phyloP scores from a whole-genome alignment of 371 early-diverging fungal genomes.

The Apophysomyces ossiformis region DNA sequence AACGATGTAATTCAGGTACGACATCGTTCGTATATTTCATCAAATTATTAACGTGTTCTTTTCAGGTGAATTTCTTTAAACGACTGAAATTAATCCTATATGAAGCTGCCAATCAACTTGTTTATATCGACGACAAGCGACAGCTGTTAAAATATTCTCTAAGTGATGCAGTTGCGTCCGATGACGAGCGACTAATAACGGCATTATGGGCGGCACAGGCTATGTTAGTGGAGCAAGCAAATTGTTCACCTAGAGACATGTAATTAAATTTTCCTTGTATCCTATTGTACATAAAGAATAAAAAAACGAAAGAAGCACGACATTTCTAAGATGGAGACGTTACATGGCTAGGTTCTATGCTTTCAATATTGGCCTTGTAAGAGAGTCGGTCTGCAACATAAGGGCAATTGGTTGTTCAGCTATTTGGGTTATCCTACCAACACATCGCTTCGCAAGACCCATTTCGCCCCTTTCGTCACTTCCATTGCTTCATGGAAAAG shows the following conservation, averaged over 20 bases:
- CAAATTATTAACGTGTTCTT: neutral
- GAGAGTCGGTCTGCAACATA: no score
- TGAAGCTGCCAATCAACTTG: conserved; percentile 52
- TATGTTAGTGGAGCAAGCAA: conserved; percentile 2
- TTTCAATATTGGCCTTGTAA: neutral
- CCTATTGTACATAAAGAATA: neutral
- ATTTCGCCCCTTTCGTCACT: conserved; percentile 70
- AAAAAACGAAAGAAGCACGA: neutral
- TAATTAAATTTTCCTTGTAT: neutral
- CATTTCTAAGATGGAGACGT: neutral
- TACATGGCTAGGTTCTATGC: neutral
- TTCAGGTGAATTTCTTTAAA: conserved; percentile 74
- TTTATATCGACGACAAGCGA: conserved; percentile 50
- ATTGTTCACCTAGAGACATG: neutral
- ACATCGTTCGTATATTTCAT: neutral
- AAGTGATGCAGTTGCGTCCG: conserved; percentile 16
- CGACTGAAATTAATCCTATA: conserved; percentile 75
- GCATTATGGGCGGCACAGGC: conserved; percentile 3
- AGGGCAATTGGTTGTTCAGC: neutral
- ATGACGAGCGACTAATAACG: conserved; percentile 2
- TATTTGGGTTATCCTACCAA: conserved; percentile 21
- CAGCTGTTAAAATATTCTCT: conserved; percentile 16
- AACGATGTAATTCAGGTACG: conserved; percentile 76
- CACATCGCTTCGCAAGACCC: conserved; percentile 76
- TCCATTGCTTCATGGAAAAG: conserved; percentile 75